Evolutionary conservation across 371 early-diverging fungal species (phyloP).

Genomic region (Parasitella parasitica): DNA sequence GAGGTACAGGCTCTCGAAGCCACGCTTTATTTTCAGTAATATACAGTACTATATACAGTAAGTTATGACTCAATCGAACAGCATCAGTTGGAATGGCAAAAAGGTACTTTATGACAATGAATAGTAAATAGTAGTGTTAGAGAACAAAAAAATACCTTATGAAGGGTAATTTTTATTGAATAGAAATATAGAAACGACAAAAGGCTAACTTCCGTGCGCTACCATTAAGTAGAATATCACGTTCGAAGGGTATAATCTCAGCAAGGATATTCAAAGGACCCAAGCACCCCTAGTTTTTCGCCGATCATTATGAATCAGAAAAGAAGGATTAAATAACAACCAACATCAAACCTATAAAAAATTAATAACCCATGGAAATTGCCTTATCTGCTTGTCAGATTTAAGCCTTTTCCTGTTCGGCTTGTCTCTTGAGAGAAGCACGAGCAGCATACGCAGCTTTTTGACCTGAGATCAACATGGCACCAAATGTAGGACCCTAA

Average conservation of each 20-base stretch:
- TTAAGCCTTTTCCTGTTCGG: conserved; percentile 18
- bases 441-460: conserved; percentile 68
- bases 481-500: conserved; percentile 70
- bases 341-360: conserved; percentile 13
- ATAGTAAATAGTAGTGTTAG: not conserved
- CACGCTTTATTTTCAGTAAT: too few relatives aligned
- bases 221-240: conserved; percentile 46
- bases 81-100: not conserved
- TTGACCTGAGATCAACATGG: conserved; percentile 73
- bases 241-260: conserved; percentile 51
- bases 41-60: too few relatives aligned
- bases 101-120: too few relatives aligned
- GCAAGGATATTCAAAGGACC: conserved; percentile 26
- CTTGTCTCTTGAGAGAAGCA: conserved; percentile 40
- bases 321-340: conserved; percentile 4
- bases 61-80: too few relatives aligned
- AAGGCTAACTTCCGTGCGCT: conserved; percentile 44
- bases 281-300: conserved; percentile 44
- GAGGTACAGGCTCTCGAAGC: too few relatives aligned
- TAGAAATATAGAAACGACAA: not conserved
- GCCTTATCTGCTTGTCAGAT: not conserved
- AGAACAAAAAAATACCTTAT: not conserved
- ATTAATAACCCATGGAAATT: conserved; percentile 23
- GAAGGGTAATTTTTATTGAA: not conserved
- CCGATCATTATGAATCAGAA: conserved; percentile 21